Conservation (phyloP, 2,329 filamentous ascomycete genomes). For the Byssoonygena ceratinophila region DNA sequence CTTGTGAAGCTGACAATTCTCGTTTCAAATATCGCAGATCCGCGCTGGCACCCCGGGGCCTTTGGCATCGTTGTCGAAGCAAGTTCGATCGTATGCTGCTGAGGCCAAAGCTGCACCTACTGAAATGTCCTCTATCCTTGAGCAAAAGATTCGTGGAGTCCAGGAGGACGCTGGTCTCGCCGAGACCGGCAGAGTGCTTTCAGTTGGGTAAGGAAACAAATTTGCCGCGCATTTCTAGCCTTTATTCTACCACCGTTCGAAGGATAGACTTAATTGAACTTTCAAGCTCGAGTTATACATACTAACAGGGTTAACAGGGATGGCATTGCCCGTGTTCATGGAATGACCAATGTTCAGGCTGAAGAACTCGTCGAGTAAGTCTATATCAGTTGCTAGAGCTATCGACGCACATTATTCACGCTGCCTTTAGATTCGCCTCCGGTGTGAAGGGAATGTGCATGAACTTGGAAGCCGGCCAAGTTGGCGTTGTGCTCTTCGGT, state of each 20-base stretch:
- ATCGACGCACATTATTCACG: slow-evolving; percentile 19
- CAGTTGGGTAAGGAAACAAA: slow-evolving; percentile 64
- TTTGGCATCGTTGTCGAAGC: slow-evolving; percentile 59
- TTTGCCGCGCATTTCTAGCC: background rate
- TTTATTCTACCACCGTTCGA: background rate
- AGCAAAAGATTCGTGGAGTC: slow-evolving; percentile 97
- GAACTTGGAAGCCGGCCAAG: slow-evolving; percentile 99
- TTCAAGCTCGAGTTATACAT: background rate
- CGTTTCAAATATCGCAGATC: slow-evolving; percentile 45
- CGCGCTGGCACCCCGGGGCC: slow-evolving; percentile 75
- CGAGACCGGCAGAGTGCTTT: slow-evolving; percentile 97
- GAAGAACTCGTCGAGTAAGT: slow-evolving; percentile 99
- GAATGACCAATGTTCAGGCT: slow-evolving; percentile 99
- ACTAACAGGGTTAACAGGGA: slow-evolving; percentile 54
- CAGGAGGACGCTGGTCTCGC: slow-evolving; percentile 92
- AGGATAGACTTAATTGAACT: background rate
- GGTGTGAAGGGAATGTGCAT: slow-evolving; percentile 99
- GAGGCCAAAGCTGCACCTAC: slow-evolving; percentile 93
- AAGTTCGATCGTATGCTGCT: slow-evolving; percentile 77
- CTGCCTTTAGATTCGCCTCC: slow-evolving; percentile 71
- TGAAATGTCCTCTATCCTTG: slow-evolving; percentile 97
- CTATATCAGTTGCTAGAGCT: slow-evolving; percentile 16
- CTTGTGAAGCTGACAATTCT: slow-evolving; percentile 17
- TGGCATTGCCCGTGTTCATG: slow-evolving; percentile 99
- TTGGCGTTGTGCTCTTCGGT: slow-evolving; percentile 99